Base-by-base conservation (phyloP, 306 rosid genomes). In the Fragaria iinumae region DNA sequence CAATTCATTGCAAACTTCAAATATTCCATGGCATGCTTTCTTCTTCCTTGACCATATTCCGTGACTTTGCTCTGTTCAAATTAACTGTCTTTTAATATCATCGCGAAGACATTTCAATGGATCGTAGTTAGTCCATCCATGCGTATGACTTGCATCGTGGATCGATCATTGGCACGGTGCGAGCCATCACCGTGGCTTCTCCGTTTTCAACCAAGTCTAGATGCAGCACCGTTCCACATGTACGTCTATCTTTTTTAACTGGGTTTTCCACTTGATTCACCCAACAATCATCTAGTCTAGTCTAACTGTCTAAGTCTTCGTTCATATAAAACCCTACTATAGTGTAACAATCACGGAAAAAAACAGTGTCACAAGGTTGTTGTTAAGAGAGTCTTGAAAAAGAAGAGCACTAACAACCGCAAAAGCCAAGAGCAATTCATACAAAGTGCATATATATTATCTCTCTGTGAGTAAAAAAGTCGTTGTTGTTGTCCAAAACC, bases 21-120 rank as follows among this genome's bases (percentile, higher is more conserved):
- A 39, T 41, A 57, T 59, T 73, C 69, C 56, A 23, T 20, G 13
- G 9, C 50, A 67, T 41, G 50, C 17, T 39, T 67, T 36, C 70
- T 7, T 20, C 70, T 27, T 21, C 47, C 29, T 74, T 60, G 78
- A 74, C 69, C 63, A 25, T 32, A 64, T 6, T 32, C 68, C 41
- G 5, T 16, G 69, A 64, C 70, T 74, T 60, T 47, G 41, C 49
- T 29, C 12, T 20, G 45, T 60, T 55, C 62, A 44, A 27, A 3
- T 44, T 74, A 44, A 27, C 17, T 38, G 23, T 8, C 34, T 9
- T 32, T 72, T 71, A 57, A 25, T 57, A 43, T 2, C 5, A 59
- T 0, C 0, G 6, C 39, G 43, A 59, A 43, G 69, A 74, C 43
- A 16, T 74, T 59, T 41, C 57, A 8, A 23, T 18, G 57, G 27